phyloP scores from a whole-genome alignment of 352 stramenopile species.

The Albugo laibachii region DNA sequence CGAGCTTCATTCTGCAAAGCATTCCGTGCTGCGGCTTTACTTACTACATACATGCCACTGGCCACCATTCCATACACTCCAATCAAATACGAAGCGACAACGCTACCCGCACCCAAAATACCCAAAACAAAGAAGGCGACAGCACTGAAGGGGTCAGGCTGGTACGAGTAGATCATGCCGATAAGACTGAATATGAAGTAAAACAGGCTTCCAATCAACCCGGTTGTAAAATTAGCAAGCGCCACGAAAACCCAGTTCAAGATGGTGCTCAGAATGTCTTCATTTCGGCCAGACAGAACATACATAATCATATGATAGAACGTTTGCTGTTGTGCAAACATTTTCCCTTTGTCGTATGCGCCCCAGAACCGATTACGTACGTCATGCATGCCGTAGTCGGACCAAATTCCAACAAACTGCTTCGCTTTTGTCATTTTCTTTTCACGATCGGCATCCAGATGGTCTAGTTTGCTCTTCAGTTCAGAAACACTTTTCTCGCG shows the following conservation, averaged over 20 bases:
- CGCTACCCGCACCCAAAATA: constrained; percentile 46
- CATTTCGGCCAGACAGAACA: constrained; percentile 41
- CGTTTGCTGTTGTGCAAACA: constrained; percentile 73
- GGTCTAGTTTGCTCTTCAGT: constrained; percentile 32
- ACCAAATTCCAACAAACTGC: constrained; percentile 57
- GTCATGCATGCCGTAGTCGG: constrained; percentile 61
- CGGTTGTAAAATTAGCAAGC: constrained; percentile 79
- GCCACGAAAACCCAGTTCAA: constrained; percentile 72
- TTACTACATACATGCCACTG: constrained; percentile 55
- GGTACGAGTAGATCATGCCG: constrained; percentile 69
- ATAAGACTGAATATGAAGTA: constrained; percentile 75
- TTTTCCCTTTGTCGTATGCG: constrained; percentile 65
- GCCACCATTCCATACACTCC: constrained; percentile 74
- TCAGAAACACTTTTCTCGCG: constrained; percentile 35
- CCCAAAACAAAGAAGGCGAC: constrained; percentile 49
- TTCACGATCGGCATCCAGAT: constrained; percentile 29
- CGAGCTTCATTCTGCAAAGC: constrained; percentile 48
- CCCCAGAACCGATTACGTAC: constrained; percentile 58
- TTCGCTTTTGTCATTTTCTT: constrained; percentile 67
- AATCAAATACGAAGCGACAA: constrained; percentile 74
- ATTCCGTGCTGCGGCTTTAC: constrained; percentile 51
- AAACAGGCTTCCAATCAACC: constrained; percentile 52
- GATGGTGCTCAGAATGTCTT: constrained; percentile 55
- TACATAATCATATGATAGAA: constrained; percentile 75
- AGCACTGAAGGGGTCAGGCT: constrained; percentile 56